These are phyloP conservation scores for Hymenoscyphus occultus DNA, from an alignment of 2,329 filamentous ascomycete genomes.

Conservation along the genomic window DNA sequence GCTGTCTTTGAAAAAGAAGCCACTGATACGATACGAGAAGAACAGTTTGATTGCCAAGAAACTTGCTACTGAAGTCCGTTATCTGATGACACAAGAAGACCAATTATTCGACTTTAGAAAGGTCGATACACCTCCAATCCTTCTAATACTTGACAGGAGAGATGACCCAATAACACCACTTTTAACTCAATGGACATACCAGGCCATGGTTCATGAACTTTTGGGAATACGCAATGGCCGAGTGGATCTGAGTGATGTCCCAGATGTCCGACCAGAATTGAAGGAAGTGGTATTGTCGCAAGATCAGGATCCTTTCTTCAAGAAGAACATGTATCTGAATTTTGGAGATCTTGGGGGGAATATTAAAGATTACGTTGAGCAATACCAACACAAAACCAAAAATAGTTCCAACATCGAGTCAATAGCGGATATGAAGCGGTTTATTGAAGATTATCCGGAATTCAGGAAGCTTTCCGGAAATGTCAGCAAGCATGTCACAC, in stretches of 20 bases:
- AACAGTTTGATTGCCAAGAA: slow-evolving; percentile 90
- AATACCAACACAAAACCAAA: slow-evolving; percentile 97
- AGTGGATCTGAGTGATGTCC: slow-evolving; percentile 80
- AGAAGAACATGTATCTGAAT: slow-evolving; percentile 98
- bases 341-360: slow-evolving; percentile 94
- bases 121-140: slow-evolving; percentile 88
- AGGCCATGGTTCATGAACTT: slow-evolving; percentile 99
- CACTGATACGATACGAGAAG: slow-evolving; percentile 88
- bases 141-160: slow-evolving; percentile 84
- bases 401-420: slow-evolving; percentile 95
- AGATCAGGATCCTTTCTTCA: slow-evolving; percentile 98
- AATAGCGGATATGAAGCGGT: slow-evolving; percentile 97
- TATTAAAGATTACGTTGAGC: slow-evolving; percentile 97
- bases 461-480: slow-evolving; percentile 96
- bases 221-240: slow-evolving; percentile 93
- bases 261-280: slow-evolving; percentile 80
- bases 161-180: slow-evolving; percentile 94
- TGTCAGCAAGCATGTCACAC: slow-evolving; percentile 95
- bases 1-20: slow-evolving; percentile 92
- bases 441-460: slow-evolving; percentile 97
- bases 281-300: slow-evolving; percentile 94
- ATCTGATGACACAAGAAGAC: slow-evolving; percentile 92
- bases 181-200: slow-evolving; percentile 97
- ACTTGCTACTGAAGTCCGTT: slow-evolving; percentile 85
- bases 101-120: slow-evolving; percentile 95